These are phyloP conservation scores for Collybia sordida DNA, from an alignment of 768 basidiomycete genomes.

Conservation along the genomic window DNA sequence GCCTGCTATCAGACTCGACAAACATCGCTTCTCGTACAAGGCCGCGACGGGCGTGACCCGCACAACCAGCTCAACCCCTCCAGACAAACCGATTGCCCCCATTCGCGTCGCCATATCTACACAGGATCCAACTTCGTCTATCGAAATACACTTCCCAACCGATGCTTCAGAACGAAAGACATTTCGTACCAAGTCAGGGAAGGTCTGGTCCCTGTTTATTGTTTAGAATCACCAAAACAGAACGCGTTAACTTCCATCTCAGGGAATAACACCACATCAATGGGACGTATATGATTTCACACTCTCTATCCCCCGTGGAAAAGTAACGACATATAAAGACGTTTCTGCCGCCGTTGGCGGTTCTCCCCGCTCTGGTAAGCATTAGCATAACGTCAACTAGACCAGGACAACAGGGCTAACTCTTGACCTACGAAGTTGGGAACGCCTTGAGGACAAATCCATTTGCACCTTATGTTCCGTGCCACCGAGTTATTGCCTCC, in stretches of 20 bases:
- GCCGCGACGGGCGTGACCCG: neutral
- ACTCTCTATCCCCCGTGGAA: conserved; percentile 46
- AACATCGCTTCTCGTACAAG: conserved; percentile 11
- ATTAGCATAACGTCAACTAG: neutral
- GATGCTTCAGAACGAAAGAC: conserved; percentile 21
- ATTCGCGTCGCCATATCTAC: neutral
- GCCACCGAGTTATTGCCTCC: conserved; percentile 68
- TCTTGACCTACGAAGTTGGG: conserved; percentile 45
- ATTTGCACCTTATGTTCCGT: conserved; percentile 66
- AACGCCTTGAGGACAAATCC: conserved; percentile 63
- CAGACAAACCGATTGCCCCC: neutral
- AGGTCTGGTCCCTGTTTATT: conserved; percentile 21
- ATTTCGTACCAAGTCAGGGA: conserved; percentile 33
- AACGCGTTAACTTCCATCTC: neutral
- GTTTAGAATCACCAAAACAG: neutral
- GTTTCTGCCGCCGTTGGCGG: conserved; percentile 52
- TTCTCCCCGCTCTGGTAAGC: conserved; percentile 63
- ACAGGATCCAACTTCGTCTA: neutral
- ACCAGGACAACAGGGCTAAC: neutral
- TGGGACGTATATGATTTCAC: conserved; percentile 63
- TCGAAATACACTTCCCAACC: conserved; percentile 22
- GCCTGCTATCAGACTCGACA: conserved; percentile 18
- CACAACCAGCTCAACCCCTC: neutral
- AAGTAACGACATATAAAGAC: conserved; percentile 57
- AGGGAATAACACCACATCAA: conserved; percentile 52